Evolutionary conservation across 2,329 filamentous ascomycete species (phyloP), one percentile per base, ranked within the genome.

Genomic region (Furcasterigmium sp.): DNA sequence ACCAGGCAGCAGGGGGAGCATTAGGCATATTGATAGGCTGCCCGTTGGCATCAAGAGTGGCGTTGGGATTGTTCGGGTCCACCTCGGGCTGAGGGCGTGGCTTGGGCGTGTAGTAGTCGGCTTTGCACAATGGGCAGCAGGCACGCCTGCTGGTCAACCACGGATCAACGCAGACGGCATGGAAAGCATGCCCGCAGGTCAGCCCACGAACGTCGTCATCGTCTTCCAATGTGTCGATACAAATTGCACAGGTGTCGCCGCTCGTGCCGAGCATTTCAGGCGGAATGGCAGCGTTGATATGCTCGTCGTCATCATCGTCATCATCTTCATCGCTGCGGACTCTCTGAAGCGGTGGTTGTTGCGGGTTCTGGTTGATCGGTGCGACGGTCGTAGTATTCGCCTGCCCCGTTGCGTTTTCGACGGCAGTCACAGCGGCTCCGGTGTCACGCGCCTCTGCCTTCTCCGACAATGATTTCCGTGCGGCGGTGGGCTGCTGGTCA

Each of bases 151-250:
- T 91, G 9, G 93, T 98, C 50, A 98, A 70, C 93, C 93, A 98
- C 10, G 93, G 93, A 55, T 98, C 93, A 39, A 98, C 80, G 60
- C 93, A 98, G 30, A 85, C 87, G 40, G 90, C 91, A 62, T 98
- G 93, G 78, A 97, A 98, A 42, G 91, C 91, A 64, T 98, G 93
- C n/a, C 93, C 93, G 58, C 93, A 98, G 4, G 88, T 90, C 48
- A 98, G 70, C 3, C 93, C 93, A 53, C 93, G 87, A 39, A 98
- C 84, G 59, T 98, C 91, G 55, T 97, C 93, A 50, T 96, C 88
- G 50, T 97, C 89, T 62, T 98, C 93, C 15, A 98, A 78, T 0
- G 80, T 85, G 59, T 98, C 93, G 51, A 98, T 85, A 63, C 93
- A 98, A 55, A 98, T 97, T 40, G 93, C 93, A 64, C 93, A 98